Percentiles rank a stretch among this genome's conserved stretches.
Evolutionary conservation across 2,329 filamentous ascomycete species (phyloP).

Genomic region (Clonostachys byssicola): DNA sequence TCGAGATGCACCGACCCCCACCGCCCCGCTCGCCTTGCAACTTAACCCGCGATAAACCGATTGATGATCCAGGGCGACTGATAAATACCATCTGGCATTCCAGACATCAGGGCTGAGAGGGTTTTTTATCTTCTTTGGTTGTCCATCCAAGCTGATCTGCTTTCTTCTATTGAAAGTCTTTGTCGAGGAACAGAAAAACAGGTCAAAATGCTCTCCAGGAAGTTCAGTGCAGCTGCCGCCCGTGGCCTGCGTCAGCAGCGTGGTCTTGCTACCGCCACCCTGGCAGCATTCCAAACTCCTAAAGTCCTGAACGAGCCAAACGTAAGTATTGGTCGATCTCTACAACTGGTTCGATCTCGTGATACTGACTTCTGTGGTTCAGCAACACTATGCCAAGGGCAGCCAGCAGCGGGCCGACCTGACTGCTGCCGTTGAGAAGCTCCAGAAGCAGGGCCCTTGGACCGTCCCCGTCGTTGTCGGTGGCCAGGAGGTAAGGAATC

Average conservation of each 20-base stretch:
- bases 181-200: constrained; percentile 6
- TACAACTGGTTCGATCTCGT: background rate
- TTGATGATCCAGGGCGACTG: too few relatives aligned
- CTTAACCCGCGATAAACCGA: too few relatives aligned
- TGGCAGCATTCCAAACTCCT: constrained; percentile 85
- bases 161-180: background rate
- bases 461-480: constrained; percentile 80
- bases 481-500: constrained; percentile 65
- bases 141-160: too few relatives aligned
- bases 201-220: constrained; percentile 23
- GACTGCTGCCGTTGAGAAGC: constrained; percentile 64
- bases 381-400: constrained; percentile 88
- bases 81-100: too few relatives aligned
- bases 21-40: too few relatives aligned
- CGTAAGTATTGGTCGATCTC: constrained; percentile 50
- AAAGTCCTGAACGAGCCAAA: constrained; percentile 93
- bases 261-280: constrained; percentile 41
- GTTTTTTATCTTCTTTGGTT: too few relatives aligned
- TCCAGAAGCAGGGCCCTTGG: constrained; percentile 66
- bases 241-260: constrained; percentile 20
- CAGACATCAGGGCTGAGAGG: too few relatives aligned
- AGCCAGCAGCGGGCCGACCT: constrained; percentile 76
- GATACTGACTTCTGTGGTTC: constrained; percentile 1
- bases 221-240: constrained; percentile 24
- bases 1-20: too few relatives aligned